phyloP scores from a whole-genome alignment of 768 basidiomycete genomes.

The Saitozyma sp. region DNA sequence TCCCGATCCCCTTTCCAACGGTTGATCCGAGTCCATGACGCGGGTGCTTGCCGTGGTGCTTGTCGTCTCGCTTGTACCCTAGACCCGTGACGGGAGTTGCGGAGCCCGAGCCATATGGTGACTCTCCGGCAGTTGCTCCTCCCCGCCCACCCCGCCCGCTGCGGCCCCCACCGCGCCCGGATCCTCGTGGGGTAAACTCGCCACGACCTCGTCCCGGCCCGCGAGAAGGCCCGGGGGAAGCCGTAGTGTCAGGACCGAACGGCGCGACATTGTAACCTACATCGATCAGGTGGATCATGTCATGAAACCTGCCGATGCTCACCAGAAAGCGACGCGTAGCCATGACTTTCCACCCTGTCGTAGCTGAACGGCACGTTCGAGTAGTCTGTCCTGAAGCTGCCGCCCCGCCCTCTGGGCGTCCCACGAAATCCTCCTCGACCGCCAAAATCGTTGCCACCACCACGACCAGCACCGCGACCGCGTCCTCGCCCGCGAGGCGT shows the following conservation, averaged over 20 bases:
- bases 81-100: conserved; percentile 35
- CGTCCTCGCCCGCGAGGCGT: conserved; percentile 27
- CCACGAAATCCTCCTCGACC: conserved; percentile 21
- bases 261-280: conserved; percentile 36
- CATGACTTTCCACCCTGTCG: conserved; percentile 32
- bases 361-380: conserved; percentile 38
- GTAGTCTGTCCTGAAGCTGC: conserved; percentile 35
- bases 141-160: conserved; percentile 9
- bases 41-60: conserved; percentile 5
- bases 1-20: conserved; percentile 25
- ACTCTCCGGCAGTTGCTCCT: conserved; percentile 1
- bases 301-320: neutral
- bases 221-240: conserved; percentile 11
- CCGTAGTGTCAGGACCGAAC: conserved; percentile 14
- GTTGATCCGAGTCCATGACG: conserved; percentile 13
- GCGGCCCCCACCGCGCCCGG: conserved; percentile 14
- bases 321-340: conserved; percentile 13
- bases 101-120: conserved; percentile 25
- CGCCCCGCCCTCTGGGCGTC: conserved; percentile 13
- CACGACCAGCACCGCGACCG: conserved; percentile 25
- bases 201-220: conserved; percentile 1
- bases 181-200: neutral
- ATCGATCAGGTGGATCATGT: too few relatives aligned
- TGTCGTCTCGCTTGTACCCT: conserved; percentile 27
- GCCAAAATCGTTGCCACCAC: conserved; percentile 13